These are phyloP conservation scores for Pythium brachiatum DNA, from an alignment of 352 stramenopile species.

Conservation along the genomic window DNA sequence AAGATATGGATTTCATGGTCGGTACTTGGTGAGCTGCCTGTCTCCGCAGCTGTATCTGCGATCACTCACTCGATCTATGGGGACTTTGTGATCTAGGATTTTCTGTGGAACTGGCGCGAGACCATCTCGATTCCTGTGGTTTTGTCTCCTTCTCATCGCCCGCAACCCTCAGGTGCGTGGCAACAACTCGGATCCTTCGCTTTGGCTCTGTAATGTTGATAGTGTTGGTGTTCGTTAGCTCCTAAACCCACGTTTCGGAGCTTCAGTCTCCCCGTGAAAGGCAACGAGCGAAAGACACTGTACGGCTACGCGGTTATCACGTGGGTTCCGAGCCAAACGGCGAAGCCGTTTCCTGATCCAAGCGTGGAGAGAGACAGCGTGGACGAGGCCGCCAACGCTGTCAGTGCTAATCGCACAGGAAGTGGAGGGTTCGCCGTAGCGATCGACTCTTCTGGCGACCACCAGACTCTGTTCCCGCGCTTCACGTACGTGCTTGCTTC, in stretches of 20 bases:
- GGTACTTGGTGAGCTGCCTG: no score
- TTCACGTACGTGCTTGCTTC: conserved; percentile 12
- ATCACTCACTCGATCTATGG: background rate
- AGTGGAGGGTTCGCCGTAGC: background rate
- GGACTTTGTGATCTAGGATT: conserved; percentile 28
- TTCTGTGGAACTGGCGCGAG: conserved; percentile 39
- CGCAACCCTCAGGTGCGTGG: conserved; percentile 15
- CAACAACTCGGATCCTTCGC: background rate
- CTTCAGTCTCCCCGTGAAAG: conserved; percentile 36
- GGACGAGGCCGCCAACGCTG: no score
- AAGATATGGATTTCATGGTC: background rate
- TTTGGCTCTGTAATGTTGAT: background rate
- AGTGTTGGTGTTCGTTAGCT: conserved; percentile 11
- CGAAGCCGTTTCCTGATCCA: background rate
- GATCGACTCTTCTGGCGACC: background rate
- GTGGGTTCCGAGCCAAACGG: conserved; percentile 17
- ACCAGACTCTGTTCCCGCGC: background rate
- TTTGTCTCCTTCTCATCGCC: conserved; percentile 28
- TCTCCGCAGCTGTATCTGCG: background rate
- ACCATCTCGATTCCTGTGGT: conserved; percentile 7
- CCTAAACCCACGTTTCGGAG: conserved; percentile 36
- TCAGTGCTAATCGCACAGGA: no score
- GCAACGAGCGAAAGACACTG: background rate
- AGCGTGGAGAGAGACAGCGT: background rate
- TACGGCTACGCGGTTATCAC: conserved; percentile 42